Evolutionary conservation across 305 asterid genomes (phyloP), one percentile per base, ranked within the genome.

Genomic region (Solanum hybrid): DNA sequence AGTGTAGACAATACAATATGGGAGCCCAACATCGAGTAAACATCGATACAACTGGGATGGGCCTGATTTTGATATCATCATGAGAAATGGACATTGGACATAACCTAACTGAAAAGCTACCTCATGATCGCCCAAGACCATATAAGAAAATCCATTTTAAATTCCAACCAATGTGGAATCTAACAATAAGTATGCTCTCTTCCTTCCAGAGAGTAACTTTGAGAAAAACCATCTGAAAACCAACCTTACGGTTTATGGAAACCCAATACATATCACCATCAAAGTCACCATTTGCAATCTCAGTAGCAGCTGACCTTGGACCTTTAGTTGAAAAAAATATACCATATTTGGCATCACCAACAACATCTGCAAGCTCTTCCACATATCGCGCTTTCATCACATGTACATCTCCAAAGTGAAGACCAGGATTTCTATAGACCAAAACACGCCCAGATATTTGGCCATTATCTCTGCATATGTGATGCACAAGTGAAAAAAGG

Each of bases 281-380:
- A 87, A 96, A 96, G 92, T 96, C 97, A 37, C 97, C 96, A 13
- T 94, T 95, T 31, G 96, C 97, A 91, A 96, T 96, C 91, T 96
- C 98, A 51, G 92, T 94, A 76, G 97, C 95, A 1, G 95, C 96
- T 22, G 97, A 95, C 39, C 87, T 93, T 31, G 79, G 83, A 86
- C 98, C 98, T 93, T 94, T 94, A 29, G 95, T 92, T 7, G 97
- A 96, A 90, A 96, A 96, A 92, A 96, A 95, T 57, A 96, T 93
- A 3, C 94, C 97, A 94, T 94, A 94, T 51, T 92, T 96, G 86
- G 96, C 93, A 91, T 94, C 94, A 42, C 98, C 97, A 76, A 96
- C 92, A 90, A 89, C 26, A 81, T 93, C 95, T 84, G 91, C 94
- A 93, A 96, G 51, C 89, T 90, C 94, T 91, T 93, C 89, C 78